Percentiles rank a stretch among this genome's conserved stretches.
phyloP scores from a whole-genome alignment of 2,329 filamentous ascomycete genomes.

The Sarocladium brachiariae region DNA sequence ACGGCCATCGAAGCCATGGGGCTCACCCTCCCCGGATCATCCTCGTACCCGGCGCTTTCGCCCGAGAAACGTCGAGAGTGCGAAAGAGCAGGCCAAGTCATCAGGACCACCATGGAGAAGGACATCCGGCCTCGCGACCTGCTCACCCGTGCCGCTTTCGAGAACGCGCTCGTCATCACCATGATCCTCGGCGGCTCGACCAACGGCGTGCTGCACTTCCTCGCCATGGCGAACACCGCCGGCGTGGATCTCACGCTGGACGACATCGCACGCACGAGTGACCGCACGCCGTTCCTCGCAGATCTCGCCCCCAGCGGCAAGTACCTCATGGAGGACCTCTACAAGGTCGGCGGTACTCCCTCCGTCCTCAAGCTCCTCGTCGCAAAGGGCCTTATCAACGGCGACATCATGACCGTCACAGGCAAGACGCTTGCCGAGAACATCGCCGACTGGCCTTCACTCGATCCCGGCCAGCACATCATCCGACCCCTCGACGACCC shows the following conservation, averaged over 20 bases:
- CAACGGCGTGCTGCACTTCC: conserved; percentile 81
- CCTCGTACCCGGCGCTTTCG: conserved; percentile 72
- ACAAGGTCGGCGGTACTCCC: conserved; percentile 77
- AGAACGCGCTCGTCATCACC: conserved; percentile 83
- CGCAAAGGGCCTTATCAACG: conserved; percentile 68
- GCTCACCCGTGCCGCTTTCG: conserved; percentile 72
- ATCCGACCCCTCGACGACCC: conserved; percentile 76
- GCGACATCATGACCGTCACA: conserved; percentile 72
- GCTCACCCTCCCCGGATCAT: conserved; percentile 76
- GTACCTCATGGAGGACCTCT: conserved; percentile 84
- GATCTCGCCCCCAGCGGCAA: conserved; percentile 78
- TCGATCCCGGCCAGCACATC: conserved; percentile 71
- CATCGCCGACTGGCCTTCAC: conserved; percentile 65
- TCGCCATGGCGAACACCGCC: conserved; percentile 84
- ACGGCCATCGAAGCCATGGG: conserved; percentile 91
- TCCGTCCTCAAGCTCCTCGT: conserved; percentile 81
- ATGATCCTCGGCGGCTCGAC: conserved; percentile 90
- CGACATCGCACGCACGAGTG: conserved; percentile 73
- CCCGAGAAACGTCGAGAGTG: conserved; percentile 85
- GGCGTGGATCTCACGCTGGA: conserved; percentile 71
- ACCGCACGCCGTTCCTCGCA: conserved; percentile 80
- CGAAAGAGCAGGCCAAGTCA: conserved; percentile 70
- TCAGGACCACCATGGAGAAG: conserved; percentile 71
- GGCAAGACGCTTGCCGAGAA: conserved; percentile 88
- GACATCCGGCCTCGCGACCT: conserved; percentile 77